Evolutionary conservation across 1,284 basidiomycete species (phyloP).

Genomic region (Phaffia rhodozyma): DNA sequence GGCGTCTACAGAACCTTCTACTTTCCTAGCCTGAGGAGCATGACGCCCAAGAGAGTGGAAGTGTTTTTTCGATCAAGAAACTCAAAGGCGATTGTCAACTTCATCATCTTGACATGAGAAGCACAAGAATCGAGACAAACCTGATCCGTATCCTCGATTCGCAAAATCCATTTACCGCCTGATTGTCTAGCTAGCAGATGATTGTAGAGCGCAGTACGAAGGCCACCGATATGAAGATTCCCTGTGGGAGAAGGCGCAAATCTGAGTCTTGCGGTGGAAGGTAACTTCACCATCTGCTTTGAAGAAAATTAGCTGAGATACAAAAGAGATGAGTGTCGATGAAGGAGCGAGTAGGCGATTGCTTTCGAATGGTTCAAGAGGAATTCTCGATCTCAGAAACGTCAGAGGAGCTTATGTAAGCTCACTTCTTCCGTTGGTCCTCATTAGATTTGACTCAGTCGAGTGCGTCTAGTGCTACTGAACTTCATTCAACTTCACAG

Average conservation of each 20-base stretch:
- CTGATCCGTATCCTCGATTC: slow-evolving; percentile 91
- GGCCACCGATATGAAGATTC: slow-evolving; percentile 81
- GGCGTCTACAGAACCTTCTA: slow-evolving; percentile 70
- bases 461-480: no score
- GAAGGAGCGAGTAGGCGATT: no score
- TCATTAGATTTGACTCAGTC: no score
- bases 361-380: no score
- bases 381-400: no score
- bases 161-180: slow-evolving; percentile 74
- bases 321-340: no score
- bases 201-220: slow-evolving; percentile 93
- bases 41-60: not conserved
- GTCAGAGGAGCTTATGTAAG: no score
- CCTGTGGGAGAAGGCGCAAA: slow-evolving; percentile 98
- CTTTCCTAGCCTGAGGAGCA: slow-evolving; percentile 51
- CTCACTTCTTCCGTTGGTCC: no score
- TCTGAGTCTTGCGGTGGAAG: slow-evolving; percentile 43
- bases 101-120: not conserved
- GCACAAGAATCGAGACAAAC: slow-evolving; percentile 37
- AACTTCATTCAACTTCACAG: no score
- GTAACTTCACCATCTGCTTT: not conserved
- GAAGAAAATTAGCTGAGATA: no score
- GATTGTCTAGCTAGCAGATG: slow-evolving; percentile 69
- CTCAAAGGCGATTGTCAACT: not conserved
- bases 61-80: not conserved